Base-by-base conservation (phyloP, 129 eudicot species). In the Lactuca saligna region DNA sequence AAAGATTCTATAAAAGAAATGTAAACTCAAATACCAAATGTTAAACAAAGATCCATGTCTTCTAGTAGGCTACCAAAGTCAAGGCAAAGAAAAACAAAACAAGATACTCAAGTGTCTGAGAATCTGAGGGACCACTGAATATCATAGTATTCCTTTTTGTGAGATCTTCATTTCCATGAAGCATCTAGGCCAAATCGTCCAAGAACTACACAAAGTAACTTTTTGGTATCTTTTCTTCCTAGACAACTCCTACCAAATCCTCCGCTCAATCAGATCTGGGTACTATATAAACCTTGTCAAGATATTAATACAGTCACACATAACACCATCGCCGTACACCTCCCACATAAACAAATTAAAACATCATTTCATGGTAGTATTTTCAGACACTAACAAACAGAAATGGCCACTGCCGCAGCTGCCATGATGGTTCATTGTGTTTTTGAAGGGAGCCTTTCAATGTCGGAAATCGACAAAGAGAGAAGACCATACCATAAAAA, bases 401-500 rank as follows among this genome's bases (percentile, higher is more conserved):
- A 29, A 65, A 68, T 77, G 83, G 54, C 58, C 41, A 66, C 75
- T 7, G 33, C 61, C 57, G 67, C 77, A 9, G 77, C 70, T 14
- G 61, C 31, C 44, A 59, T 59, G 61, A 66, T 48, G 38, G 12
- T 50, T 11, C 71, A 66, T 33, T 15, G 41, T 66, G 16, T 66
- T 48, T 49, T 51, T 33, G 60, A 50, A 32, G 71, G 61, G 54
- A 77, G 73, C 66, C 61, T 82, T 13, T 82, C 81, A 16, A 55
- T 63, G 61, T 38, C 42, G 0, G 76, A 78, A 57, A 8, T 12
- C 15, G 62, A 74, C n/a, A 74, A 73, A 57, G 64, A 82, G 57
- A 70, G 70, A 1, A 68, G 83, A 62, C 80, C 83, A 15, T 76
- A 76, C 68, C 85, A 78, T 56, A 57, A 46, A 29, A 65, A 78